phyloP scores from a whole-genome alignment of 2,329 filamentous ascomycete genomes.

The Talaromyces sp. region DNA sequence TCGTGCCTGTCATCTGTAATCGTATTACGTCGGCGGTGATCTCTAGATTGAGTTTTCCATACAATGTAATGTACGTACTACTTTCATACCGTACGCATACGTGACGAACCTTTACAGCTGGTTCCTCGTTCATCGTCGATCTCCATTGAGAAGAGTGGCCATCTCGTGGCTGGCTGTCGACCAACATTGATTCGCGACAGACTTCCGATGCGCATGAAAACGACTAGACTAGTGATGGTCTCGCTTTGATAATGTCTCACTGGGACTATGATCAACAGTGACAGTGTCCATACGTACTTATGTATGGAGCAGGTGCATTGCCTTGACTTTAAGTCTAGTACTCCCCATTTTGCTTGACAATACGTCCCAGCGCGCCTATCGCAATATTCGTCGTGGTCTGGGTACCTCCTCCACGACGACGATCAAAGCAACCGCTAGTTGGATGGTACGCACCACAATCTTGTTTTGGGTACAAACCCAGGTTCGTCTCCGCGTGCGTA shows the following conservation, averaged over 20 bases:
- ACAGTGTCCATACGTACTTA: not conserved
- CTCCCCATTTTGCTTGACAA: not conserved
- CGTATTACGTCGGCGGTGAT: not conserved
- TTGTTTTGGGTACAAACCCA: not conserved
- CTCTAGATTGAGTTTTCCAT: not conserved
- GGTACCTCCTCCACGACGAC: not conserved
- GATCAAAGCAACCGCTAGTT: not conserved
- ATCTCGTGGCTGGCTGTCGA: slow-evolving; percentile 5
- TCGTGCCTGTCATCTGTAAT: not conserved
- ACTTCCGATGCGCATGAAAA: not conserved
- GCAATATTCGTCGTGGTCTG: not conserved
- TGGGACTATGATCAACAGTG: not conserved
- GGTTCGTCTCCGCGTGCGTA: not conserved
- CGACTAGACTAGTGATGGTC: not conserved
- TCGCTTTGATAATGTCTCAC: not conserved
- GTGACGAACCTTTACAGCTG: not conserved
- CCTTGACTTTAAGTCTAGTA: too few species aligned
- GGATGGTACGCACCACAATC: not conserved
- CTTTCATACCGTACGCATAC: not conserved
- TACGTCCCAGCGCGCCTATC: not conserved
- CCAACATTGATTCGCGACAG: not conserved
- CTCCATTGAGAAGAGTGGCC: not conserved
- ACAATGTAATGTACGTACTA: not conserved
- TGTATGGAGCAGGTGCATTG: not conserved
- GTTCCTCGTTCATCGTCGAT: not conserved